phyloP scores from a whole-genome alignment of 805 yeast species.

The Yarrowia sp. region DNA sequence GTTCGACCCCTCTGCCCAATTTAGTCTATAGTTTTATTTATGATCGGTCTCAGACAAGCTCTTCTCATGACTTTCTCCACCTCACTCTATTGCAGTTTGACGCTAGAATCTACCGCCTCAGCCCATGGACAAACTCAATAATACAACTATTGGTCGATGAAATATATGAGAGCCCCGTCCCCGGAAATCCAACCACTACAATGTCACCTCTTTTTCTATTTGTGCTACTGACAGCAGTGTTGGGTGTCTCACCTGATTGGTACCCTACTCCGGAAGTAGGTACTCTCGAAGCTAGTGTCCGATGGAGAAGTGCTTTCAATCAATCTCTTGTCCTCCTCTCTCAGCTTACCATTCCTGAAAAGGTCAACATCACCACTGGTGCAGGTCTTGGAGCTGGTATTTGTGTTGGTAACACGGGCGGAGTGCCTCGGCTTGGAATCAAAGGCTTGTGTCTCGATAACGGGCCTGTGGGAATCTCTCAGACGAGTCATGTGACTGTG shows the following conservation, averaged over 20 bases:
- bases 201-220: too few species aligned
- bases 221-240: too few species aligned
- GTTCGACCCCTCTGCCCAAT: too few species aligned
- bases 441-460: constrained; percentile 59
- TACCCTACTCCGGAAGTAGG: constrained; percentile 33
- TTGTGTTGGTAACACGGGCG: constrained; percentile 55
- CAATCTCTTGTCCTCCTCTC: constrained; percentile 55
- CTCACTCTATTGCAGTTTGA: too few species aligned
- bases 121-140: too few species aligned
- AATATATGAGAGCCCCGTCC: too few species aligned
- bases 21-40: too few species aligned
- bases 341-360: constrained; percentile 56
- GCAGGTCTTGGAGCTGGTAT: constrained; percentile 61
- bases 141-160: too few species aligned
- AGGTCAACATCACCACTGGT: constrained; percentile 62
- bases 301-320: constrained; percentile 58
- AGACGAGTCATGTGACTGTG: constrained; percentile 53
- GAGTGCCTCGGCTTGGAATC: constrained; percentile 53
- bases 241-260: neutral
- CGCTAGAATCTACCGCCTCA: too few species aligned
- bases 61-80: too few species aligned
- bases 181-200: too few species aligned
- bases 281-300: constrained; percentile 35
- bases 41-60: too few species aligned
- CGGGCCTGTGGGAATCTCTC: constrained; percentile 59